Base-by-base conservation (phyloP, 2,329 filamentous ascomycete genomes). In the Penicillium hesseltinei region DNA sequence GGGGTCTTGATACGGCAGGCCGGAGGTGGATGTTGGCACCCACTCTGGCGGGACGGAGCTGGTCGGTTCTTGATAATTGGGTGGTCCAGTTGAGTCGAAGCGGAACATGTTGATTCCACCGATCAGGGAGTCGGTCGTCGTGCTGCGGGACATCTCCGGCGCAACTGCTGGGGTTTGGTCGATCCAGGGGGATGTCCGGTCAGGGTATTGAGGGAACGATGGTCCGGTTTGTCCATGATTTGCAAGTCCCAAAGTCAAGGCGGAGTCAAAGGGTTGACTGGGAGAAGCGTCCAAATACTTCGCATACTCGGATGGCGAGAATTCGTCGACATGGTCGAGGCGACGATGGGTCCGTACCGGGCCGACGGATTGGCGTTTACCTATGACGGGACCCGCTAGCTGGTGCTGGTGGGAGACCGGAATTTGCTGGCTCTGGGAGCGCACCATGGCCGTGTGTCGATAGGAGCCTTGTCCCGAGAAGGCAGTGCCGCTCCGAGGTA, bases 81-180 rank as follows among this genome's bases (percentile, higher is more conserved):
- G 69, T 56, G 74, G 69, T 57, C 69, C 69, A 39, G 70, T 70
- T 23, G 75, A 77, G 62, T 77, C 71, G 63, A 80, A 75, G 60
- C 75, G 71, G 67, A 79, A 74, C 74, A 77, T 78, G 60, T 70
- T 70, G 61, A 80, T 66, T 48, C 71, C 72, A 58, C 75, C 73
- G 57, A 75, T 76, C 47, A 80, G 62, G 35, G 75, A 75, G 61
- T 80, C 77, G 61, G 77, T 75, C 33, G 78, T 80, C 43, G 71
- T 70, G 61, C 72, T 78, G 61, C 77, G 73, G 61, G 70, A 76
- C 78, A 80, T 80, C 57, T 77, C 72, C 52, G 74, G 70, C 40
- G 74, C 67, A 36, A 68, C 63, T 27, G 66, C 55, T 25, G 68
- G 64, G 35, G 70, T 59, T 44, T 64, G 64, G 55, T 73, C 69